Conservation (phyloP, 116 monocot species). For the Dioscorea cayenensis region DNA sequence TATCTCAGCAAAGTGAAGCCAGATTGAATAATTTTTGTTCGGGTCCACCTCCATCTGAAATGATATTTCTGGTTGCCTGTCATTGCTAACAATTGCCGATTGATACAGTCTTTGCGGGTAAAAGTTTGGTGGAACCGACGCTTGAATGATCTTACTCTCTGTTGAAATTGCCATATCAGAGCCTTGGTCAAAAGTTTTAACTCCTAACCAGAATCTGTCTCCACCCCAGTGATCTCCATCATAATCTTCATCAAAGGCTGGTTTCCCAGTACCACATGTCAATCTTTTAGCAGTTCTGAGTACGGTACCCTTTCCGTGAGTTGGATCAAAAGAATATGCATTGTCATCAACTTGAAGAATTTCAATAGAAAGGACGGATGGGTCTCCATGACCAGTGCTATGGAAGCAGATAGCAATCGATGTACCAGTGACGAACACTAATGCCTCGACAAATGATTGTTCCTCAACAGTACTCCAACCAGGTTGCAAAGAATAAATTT, state of each 20-base stretch:
- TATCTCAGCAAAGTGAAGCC: slow-evolving; percentile 98
- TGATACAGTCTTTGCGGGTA: slow-evolving; percentile 76
- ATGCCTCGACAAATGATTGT: slow-evolving; percentile 74
- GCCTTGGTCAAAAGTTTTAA: slow-evolving; percentile 37
- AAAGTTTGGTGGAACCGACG: slow-evolving; percentile 68
- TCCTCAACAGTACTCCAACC: slow-evolving; percentile 80
- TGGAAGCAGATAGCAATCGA: slow-evolving; percentile 71
- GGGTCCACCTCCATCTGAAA: slow-evolving; percentile 83
- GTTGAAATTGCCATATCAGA: slow-evolving; percentile 75
- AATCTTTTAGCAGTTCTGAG: slow-evolving; percentile 76
- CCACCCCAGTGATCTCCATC: slow-evolving; percentile 88
- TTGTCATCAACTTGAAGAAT: slow-evolving; percentile 77
- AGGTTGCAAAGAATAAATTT: slow-evolving; percentile 58
- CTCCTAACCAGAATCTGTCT: slow-evolving; percentile 78
- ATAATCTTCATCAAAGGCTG: slow-evolving; percentile 79
- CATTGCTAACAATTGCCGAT: slow-evolving; percentile 78
- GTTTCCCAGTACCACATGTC: slow-evolving; percentile 61
- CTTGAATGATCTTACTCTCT: slow-evolving; percentile 47
- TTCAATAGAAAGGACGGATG: slow-evolving; percentile 82
- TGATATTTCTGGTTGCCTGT: slow-evolving; percentile 51
- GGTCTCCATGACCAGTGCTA: slow-evolving; percentile 94
- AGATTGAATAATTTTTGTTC: slow-evolving; percentile 81
- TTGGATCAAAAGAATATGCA: slow-evolving; percentile 50
- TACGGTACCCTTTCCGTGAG: slow-evolving; percentile 39
- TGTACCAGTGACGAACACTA: slow-evolving; percentile 45